phyloP scores from a whole-genome alignment of 2,329 filamentous ascomycete genomes.

The Colletotrichum sp. region DNA sequence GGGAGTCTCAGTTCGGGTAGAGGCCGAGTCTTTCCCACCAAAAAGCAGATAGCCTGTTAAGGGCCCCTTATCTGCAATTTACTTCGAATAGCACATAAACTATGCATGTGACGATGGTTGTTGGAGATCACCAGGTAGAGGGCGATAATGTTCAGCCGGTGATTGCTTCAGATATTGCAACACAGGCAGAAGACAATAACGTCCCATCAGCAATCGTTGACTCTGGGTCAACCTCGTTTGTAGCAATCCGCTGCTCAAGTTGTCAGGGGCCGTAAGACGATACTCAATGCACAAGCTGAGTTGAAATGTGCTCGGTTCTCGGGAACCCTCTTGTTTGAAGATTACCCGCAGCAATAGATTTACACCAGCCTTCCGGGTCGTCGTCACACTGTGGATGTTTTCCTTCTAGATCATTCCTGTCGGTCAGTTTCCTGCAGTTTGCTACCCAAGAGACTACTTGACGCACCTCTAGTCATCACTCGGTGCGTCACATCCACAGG shows the following conservation, averaged over 20 bases:
- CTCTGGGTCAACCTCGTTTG: background rate
- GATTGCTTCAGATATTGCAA: background rate
- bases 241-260: background rate
- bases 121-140: conserved; percentile 24
- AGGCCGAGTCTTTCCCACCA: background rate
- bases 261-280: background rate
- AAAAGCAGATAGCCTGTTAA: background rate
- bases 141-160: conserved; percentile 19
- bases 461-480: background rate
- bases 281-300: background rate
- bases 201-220: background rate
- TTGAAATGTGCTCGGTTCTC: background rate
- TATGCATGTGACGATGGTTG: conserved; percentile 34
- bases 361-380: background rate
- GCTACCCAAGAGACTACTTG: background rate
- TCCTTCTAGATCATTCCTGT: background rate
- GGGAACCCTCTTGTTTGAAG: background rate
- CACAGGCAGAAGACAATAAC: background rate
- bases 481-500: background rate
- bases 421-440: background rate
- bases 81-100: conserved; percentile 39
- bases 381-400: background rate
- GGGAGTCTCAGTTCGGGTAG: background rate
- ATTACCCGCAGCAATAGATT: background rate
- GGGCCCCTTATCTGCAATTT: background rate